Percentiles rank a stretch among this genome's conserved stretches.
Evolutionary conservation across 129 eudicot species (phyloP).

Genomic region (Silybum marianum): DNA sequence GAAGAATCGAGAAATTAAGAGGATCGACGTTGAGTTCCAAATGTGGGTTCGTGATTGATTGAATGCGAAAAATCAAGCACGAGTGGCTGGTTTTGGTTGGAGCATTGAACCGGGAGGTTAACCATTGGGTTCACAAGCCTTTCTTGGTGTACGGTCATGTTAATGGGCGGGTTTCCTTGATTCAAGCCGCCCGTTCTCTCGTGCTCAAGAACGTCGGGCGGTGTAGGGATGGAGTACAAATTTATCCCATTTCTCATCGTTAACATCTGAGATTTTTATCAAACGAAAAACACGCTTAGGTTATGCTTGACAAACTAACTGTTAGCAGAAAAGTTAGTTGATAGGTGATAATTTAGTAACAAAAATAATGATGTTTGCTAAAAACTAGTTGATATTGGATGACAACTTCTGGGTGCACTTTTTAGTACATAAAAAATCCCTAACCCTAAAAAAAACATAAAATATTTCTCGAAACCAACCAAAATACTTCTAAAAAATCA

Average conservation of each 20-base stretch:
- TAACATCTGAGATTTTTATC: conserved; percentile 56
- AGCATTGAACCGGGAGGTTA: conserved; percentile 32
- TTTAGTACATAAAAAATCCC: no score
- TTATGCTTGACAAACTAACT: not conserved
- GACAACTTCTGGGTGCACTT: no score
- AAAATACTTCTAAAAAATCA: no score
- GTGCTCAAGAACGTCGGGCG: conserved; percentile 50
- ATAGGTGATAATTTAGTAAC: not conserved
- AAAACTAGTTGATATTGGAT: no score
- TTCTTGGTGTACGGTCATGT: conserved; percentile 26
- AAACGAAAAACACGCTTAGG: not conserved
- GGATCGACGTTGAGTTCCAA: conserved; percentile 46
- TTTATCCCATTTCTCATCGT: conserved; percentile 85
- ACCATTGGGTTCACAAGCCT: conserved; percentile 21
- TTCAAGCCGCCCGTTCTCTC: conserved; percentile 36
- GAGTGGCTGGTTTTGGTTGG: conserved; percentile 37
- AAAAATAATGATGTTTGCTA: no score
- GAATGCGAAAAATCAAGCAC: conserved; percentile 37
- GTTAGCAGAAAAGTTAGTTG: not conserved
- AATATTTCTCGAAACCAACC: no score
- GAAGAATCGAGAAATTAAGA: conserved; percentile 31
- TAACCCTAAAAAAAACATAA: no score
- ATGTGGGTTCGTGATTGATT: conserved; percentile 36
- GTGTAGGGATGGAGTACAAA: conserved; percentile 59
- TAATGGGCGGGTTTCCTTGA: conserved; percentile 34